Evolutionary conservation across 805 yeast genomes (phyloP).

Genomic region (Hanseniaspora osmophila): DNA sequence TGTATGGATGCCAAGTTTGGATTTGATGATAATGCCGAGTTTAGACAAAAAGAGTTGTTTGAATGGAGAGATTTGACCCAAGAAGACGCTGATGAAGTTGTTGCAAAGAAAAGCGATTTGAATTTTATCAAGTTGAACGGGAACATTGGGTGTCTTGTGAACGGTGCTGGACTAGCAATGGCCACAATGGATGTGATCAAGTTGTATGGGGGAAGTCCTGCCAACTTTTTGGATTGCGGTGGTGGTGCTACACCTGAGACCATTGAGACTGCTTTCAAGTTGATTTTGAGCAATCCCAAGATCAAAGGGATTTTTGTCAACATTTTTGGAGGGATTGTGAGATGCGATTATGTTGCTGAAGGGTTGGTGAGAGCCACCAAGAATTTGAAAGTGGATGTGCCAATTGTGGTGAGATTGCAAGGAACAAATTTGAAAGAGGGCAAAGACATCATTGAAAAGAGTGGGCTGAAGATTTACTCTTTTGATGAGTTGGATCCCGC

Average conservation of each 20-base stretch:
- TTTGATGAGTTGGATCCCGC: conserved; percentile 92
- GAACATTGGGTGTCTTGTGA: conserved; percentile 95
- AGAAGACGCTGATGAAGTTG: conserved; percentile 95
- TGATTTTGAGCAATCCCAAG: conserved; percentile 76
- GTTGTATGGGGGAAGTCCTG: conserved; percentile 96
- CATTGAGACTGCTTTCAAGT: conserved; percentile 89
- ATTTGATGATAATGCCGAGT: conserved; percentile 91
- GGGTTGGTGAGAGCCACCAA: conserved; percentile 93
- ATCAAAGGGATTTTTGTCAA: conserved; percentile 94
- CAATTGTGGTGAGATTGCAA: conserved; percentile 95
- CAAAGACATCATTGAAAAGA: conserved; percentile 66
- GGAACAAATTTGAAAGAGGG: conserved; percentile 93
- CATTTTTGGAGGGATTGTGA: conserved; percentile 98
- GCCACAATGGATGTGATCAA: conserved; percentile 99
- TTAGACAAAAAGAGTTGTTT: conserved; percentile 89
- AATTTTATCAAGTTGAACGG: conserved; percentile 97
- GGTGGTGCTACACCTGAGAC: conserved; percentile 99
- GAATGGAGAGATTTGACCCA: conserved; percentile 94
- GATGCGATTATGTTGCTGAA: conserved; percentile 97
- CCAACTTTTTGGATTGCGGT: conserved; percentile 98
- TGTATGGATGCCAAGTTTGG: conserved; percentile 99
- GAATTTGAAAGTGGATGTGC: conserved; percentile 78
- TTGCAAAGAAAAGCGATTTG: conserved; percentile 77
- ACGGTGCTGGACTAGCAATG: conserved; percentile 99
- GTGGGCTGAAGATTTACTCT: conserved; percentile 86